Evolutionary conservation across 495 filamentous ascomycete species (phyloP).

Genomic region (Talaromyces proteolyticus): DNA sequence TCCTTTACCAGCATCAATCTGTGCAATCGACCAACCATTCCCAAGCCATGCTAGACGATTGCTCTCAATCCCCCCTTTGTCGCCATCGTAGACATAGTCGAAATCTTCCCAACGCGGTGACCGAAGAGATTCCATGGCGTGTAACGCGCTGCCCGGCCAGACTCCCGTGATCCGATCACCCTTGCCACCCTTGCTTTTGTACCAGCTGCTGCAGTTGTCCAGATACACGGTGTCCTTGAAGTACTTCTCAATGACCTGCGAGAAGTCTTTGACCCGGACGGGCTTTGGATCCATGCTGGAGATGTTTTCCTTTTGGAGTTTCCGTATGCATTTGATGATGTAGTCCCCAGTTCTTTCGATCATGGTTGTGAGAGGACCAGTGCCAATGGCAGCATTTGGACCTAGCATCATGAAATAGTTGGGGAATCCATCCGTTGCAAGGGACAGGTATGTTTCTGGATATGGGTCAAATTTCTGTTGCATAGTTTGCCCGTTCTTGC

Average conservation of each 20-base stretch:
- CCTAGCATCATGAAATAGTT: too few species aligned
- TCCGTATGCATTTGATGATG: too few species aligned
- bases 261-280: too few species aligned
- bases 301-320: too few species aligned
- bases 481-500: slow-evolving; percentile 15
- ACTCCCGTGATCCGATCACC: background rate
- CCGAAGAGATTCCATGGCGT: slow-evolving; percentile 45
- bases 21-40: slow-evolving; percentile 42
- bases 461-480: background rate
- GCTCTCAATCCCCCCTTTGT: background rate
- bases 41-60: slow-evolving; percentile 32
- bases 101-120: slow-evolving; percentile 43
- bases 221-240: too few species aligned
- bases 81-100: slow-evolving; percentile 15
- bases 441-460: slow-evolving; percentile 20
- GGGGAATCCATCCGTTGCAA: slow-evolving; percentile 19
- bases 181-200: background rate
- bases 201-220: too few species aligned
- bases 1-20: slow-evolving; percentile 29
- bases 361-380: too few species aligned
- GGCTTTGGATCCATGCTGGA: too few species aligned
- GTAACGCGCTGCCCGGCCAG: slow-evolving; percentile 28
- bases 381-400: too few species aligned
- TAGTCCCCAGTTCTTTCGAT: too few species aligned
- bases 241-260: too few species aligned